Conservation (phyloP, 2,329 filamentous ascomycete genomes). For the Mariannaea sp. region DNA sequence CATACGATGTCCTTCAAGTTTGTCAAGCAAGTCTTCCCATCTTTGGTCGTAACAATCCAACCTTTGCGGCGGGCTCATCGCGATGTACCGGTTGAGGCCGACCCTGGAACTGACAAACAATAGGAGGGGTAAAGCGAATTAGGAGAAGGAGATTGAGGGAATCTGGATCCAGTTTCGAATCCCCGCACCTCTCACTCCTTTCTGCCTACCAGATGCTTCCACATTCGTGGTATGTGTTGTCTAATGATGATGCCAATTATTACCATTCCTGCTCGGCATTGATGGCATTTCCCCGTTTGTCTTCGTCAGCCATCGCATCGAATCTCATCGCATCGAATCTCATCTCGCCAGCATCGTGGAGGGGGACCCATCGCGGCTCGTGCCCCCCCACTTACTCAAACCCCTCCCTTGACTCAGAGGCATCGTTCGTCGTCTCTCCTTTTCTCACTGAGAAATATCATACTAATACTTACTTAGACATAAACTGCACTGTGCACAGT, state of each 20-base stretch:
- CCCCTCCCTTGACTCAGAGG: slow-evolving; percentile 20
- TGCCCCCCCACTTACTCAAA: slow-evolving; percentile 20
- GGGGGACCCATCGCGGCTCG: slow-evolving; percentile 23
- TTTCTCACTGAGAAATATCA: background rate
- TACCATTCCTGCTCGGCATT: slow-evolving; percentile 8
- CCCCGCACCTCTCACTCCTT: background rate
- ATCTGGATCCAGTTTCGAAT: background rate
- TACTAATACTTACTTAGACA: slow-evolving; percentile 1
- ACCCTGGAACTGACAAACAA: slow-evolving; percentile 15
- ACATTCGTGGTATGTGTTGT: background rate
- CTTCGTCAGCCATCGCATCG: slow-evolving; percentile 27
- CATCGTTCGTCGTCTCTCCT: slow-evolving; percentile 13
- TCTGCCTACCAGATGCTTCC: background rate
- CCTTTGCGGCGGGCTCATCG: slow-evolving; percentile 10
- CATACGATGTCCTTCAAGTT: slow-evolving; percentile 31
- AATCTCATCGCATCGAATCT: slow-evolving; percentile 30
- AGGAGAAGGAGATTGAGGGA: slow-evolving; percentile 9
- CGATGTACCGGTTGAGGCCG: slow-evolving; percentile 21
- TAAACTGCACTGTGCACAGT: no score
- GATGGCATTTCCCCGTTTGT: slow-evolving; percentile 10
- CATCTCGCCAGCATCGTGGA: slow-evolving; percentile 31
- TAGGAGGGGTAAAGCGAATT: background rate
- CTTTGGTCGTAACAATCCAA: slow-evolving; percentile 14
- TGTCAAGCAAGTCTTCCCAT: slow-evolving; percentile 14
- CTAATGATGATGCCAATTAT: background rate